phyloP scores from a whole-genome alignment of 83 land plant genomes.

The Isoetes engelmannii region DNA sequence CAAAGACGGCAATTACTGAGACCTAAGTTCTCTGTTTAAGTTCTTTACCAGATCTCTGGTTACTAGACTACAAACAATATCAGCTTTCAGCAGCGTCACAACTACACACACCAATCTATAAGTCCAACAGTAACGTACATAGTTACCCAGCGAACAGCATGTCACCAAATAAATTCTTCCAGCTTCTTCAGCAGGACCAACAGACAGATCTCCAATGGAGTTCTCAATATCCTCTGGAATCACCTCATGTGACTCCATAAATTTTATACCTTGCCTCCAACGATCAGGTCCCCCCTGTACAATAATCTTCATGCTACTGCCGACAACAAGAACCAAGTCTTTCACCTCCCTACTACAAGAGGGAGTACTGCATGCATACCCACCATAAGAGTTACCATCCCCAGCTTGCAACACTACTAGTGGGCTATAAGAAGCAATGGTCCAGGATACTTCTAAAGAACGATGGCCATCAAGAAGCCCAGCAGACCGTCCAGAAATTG shows the following conservation, averaged over 20 bases:
- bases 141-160: constrained; percentile 39
- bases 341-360: constrained; percentile 19
- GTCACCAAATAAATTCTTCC: constrained; percentile 24
- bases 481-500: too few relatives aligned
- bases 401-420: constrained; percentile 43
- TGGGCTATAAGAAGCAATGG: constrained; percentile 43
- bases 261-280: constrained; percentile 46
- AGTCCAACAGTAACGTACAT: constrained; percentile 27
- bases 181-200: constrained; percentile 9
- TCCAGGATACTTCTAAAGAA: constrained; percentile 36
- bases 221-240: constrained; percentile 14
- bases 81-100: too few relatives aligned
- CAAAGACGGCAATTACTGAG: too few relatives aligned
- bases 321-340: constrained; percentile 43
- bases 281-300: constrained; percentile 55
- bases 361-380: constrained; percentile 26
- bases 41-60: too few relatives aligned
- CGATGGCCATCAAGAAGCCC: constrained; percentile 13
- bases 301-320: constrained; percentile 38
- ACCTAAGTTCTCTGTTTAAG: too few relatives aligned
- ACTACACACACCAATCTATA: too few relatives aligned
- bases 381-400: constrained; percentile 57
- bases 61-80: too few relatives aligned
- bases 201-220: constrained; percentile 12
- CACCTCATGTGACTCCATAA: constrained; percentile 37